phyloP scores from a whole-genome alignment of 148 eudicot species.

The Silene uniflora region DNA sequence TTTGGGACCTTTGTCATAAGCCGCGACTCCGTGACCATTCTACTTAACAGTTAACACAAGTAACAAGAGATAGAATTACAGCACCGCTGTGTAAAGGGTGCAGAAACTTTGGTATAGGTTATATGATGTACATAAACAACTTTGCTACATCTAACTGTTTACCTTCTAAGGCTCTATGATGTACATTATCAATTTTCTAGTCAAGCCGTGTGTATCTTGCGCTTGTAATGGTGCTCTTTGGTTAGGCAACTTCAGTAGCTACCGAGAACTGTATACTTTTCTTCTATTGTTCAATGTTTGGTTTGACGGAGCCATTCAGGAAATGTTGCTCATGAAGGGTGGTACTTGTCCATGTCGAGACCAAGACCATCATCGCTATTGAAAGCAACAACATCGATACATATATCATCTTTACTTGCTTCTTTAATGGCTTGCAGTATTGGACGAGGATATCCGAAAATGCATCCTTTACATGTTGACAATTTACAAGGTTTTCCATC shows the following conservation, averaged over 20 bases:
- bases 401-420: conserved; percentile 40
- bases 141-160: background rate
- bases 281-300: conserved; percentile 16
- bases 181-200: background rate
- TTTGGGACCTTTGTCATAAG: background rate
- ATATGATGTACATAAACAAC: background rate
- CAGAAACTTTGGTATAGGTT: background rate
- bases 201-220: background rate
- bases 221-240: background rate
- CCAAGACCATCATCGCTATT: conserved; percentile 38
- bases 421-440: conserved; percentile 64
- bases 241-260: background rate
- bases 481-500: conserved; percentile 56
- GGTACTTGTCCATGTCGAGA: conserved; percentile 39
- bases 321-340: conserved; percentile 31
- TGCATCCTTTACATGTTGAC: conserved; percentile 56
- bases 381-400: conserved; percentile 44
- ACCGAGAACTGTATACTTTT: background rate
- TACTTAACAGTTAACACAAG: background rate
- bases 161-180: background rate
- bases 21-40: background rate
- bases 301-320: conserved; percentile 23
- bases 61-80: background rate
- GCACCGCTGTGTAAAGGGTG: background rate
- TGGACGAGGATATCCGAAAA: conserved; percentile 44